Evolutionary conservation across 768 basidiomycete genomes (phyloP).

Genomic region (Kwoniella dejecticola): DNA sequence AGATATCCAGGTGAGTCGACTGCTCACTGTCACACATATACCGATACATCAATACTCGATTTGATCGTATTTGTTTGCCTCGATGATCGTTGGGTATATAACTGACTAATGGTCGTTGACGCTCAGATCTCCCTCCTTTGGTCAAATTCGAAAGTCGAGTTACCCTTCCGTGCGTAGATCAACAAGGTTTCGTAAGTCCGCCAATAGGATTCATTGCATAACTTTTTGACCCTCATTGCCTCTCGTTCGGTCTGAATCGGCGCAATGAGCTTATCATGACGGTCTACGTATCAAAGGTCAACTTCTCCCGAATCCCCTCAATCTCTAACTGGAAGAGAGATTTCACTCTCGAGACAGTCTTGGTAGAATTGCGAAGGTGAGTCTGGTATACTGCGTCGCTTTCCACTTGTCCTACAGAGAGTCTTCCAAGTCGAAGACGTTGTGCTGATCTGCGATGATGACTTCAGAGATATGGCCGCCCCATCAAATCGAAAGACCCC

Average conservation of each 20-base stretch:
- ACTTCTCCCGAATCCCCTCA: slow-evolving; percentile 69
- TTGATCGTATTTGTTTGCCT: no score
- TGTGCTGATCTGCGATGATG: no score
- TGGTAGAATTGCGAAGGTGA: slow-evolving; percentile 91
- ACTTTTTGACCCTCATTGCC: no score
- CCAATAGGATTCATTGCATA: no score
- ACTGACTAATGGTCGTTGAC: neutral
- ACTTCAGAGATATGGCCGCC: slow-evolving; percentile 87
- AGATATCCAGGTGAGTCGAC: slow-evolving; percentile 45
- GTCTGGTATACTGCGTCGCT: no score
- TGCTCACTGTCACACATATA: neutral
- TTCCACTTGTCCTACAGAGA: no score
- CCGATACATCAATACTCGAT: slow-evolving; percentile 71
- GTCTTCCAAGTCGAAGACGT: no score
- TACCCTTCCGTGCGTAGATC: slow-evolving; percentile 87
- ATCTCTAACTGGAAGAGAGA: slow-evolving; percentile 74
- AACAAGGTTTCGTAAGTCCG: slow-evolving; percentile 65
- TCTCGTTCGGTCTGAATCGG: no score
- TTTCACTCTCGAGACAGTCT: slow-evolving; percentile 78
- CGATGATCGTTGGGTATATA: neutral
- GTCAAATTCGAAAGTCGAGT: slow-evolving; percentile 86
- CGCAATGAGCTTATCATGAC: no score
- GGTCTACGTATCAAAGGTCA: slow-evolving; percentile 65
- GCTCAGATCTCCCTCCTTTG: slow-evolving; percentile 66
- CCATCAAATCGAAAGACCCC: slow-evolving; percentile 89